Evolutionary conservation across 2,329 filamentous ascomycete genomes (phyloP).

Genomic region (Capronia epimyces): DNA sequence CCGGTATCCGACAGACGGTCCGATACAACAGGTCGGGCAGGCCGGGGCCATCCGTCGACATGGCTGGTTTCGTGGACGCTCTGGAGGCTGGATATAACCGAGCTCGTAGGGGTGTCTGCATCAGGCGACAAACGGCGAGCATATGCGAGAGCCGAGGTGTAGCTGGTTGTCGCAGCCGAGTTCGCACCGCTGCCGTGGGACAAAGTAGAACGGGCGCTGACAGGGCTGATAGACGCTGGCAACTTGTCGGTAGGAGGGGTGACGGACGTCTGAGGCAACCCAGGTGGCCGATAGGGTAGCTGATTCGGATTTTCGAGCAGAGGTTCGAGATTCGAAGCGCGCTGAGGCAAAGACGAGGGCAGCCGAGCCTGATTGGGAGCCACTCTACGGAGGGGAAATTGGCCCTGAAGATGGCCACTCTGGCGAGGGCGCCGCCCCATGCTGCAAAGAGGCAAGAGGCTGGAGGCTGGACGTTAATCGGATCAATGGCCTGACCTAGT

Average conservation of each 20-base stretch:
- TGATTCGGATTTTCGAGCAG: background rate
- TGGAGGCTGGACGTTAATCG: constrained; percentile 4
- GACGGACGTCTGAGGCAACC: background rate
- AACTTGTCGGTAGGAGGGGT: background rate
- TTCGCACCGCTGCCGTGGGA: constrained; percentile 8
- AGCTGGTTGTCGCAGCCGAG: constrained; percentile 7
- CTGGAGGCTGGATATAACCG: constrained; percentile 6
- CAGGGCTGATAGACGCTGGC: constrained; percentile 12
- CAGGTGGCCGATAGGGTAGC: background rate
- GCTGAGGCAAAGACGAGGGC: constrained; percentile 2
- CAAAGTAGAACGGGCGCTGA: constrained; percentile 11
- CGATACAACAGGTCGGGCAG: background rate
- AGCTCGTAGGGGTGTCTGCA: constrained; percentile 14
- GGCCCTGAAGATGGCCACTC: constrained; percentile 16
- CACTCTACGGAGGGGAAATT: constrained; percentile 6
- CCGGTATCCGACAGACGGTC: background rate
- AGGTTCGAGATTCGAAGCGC: background rate
- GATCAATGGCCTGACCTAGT: background rate
- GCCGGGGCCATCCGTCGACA: background rate
- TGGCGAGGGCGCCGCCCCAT: constrained; percentile 19
- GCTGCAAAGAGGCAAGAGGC: no score
- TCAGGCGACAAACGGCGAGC: constrained; percentile 15
- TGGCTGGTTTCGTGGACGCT: background rate
- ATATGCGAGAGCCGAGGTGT: constrained; percentile 11
- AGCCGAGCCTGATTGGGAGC: background rate